phyloP scores from a whole-genome alignment of 345 rosid genomes.

The Noccaea caerulescens region DNA sequence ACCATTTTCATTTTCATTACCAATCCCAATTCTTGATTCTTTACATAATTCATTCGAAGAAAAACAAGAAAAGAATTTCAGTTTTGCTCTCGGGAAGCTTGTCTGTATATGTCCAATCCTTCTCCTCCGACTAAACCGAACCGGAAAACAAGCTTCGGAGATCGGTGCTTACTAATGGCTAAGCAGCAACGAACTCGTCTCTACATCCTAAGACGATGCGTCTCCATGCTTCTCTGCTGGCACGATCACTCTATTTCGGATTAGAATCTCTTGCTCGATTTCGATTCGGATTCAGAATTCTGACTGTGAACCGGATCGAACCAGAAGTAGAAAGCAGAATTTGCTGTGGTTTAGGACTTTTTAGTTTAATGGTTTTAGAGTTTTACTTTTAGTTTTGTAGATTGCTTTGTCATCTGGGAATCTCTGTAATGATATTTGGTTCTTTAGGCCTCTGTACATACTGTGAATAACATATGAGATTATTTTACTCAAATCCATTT shows the following conservation, averaged over 20 bases:
- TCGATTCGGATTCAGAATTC: background rate
- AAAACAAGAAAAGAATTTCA: background rate
- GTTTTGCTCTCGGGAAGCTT: background rate
- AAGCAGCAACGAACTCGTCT: slow-evolving; percentile 83
- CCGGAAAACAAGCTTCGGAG: slow-evolving; percentile 48
- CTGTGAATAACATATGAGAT: slow-evolving; percentile 21
- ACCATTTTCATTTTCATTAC: background rate
- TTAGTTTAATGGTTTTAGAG: slow-evolving; percentile 1
- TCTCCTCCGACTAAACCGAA: slow-evolving; percentile 30
- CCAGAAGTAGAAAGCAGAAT: slow-evolving; percentile 6
- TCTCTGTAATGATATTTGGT: slow-evolving; percentile 6
- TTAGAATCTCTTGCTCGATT: background rate
- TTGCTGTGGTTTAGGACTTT: background rate
- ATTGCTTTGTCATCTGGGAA: background rate
- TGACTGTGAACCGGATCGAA: background rate
- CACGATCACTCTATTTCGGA: slow-evolving; percentile 53
- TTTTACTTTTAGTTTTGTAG: slow-evolving; percentile 1
- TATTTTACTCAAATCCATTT: background rate
- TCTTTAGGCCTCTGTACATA: background rate
- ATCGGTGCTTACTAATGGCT: slow-evolving; percentile 57
- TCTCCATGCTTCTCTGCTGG: slow-evolving; percentile 87
- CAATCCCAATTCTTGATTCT: slow-evolving; percentile 4
- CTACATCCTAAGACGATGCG: slow-evolving; percentile 77
- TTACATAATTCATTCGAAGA: background rate
- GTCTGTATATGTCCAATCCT: slow-evolving; percentile 43